Base-by-base conservation (phyloP, 2,329 filamentous ascomycete species). In the Aspergillus sp. region DNA sequence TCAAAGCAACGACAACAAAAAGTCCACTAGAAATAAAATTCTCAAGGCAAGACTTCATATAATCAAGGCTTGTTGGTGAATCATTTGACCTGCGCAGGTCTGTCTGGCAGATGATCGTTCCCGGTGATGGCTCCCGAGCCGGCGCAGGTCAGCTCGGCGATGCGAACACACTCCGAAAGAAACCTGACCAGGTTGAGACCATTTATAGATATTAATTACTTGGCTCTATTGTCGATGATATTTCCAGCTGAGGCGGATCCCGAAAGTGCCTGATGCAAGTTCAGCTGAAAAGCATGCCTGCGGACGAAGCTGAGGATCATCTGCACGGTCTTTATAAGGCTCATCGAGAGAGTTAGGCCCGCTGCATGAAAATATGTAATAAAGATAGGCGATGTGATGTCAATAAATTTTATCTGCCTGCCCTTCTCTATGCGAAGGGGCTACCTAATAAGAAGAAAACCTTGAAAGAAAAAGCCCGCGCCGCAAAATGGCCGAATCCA, bases 11-110 rank as follows among this genome's bases (percentile, higher is more conserved):
- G 22, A 17, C 13, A n/a, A 15, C 18, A 38, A 22, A 49, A 20
- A 36, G 4, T n/a, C 18, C n/a, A 42, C n/a, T 42, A 34, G 3
- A n/a, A 32, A 42, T 7, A n/a, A n/a, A n/a, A 22, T 17, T 6
- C 18, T 26, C 15, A 18, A 18, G n/a, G 18, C 11, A 30, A 24
- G 12, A 17, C 15, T 55, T 36, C 36, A 49, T 49, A 43, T 49
- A 43, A 3, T 8, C 20, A 5, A 22, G 17, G 18, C 39, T 26
- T 20, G 12, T 5, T 5, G 13, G 18, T 39, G 26, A 43, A 54
- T 60, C 59, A 62, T 45, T 62, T 61, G 56, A 64, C 47, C 48
- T 24, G 44, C 22, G 12, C 15, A 18, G 55, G 45, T n/a, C n/a
- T 50, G 30, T 48, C 39, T 39, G 39, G 56, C 53, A 57, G 53